A percentile compares a stretch with the other conserved stretches of the same genome.
These are phyloP conservation scores for Botryobasidium botryosum DNA, from an alignment of 768 basidiomycete genomes.

Conservation along the genomic window DNA sequence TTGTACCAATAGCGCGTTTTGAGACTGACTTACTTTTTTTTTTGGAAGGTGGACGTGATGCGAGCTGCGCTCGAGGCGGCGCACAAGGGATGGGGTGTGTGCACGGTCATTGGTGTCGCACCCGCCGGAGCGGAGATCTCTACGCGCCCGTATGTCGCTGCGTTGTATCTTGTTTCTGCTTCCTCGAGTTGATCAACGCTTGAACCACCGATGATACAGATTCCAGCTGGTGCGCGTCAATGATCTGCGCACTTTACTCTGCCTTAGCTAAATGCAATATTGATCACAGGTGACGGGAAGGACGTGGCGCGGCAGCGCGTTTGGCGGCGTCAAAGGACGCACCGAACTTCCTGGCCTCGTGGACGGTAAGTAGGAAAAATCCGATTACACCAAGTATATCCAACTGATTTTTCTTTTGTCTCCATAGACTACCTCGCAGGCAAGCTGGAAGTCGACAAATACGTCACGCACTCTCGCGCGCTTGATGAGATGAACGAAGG, in stretches of 20 bases:
- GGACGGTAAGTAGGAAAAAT: conserved; percentile 29
- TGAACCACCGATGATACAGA: conserved; percentile 1
- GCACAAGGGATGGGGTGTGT: conserved; percentile 98
- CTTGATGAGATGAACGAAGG: conserved; percentile 68
- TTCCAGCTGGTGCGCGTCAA: conserved; percentile 13
- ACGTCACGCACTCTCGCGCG: conserved; percentile 73
- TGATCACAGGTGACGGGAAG: conserved; percentile 48
- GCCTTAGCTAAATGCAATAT: too few relatives aligned
- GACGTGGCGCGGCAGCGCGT: conserved; percentile 88
- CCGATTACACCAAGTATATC: background rate
- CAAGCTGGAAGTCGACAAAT: conserved; percentile 83
- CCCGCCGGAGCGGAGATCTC: conserved; percentile 92
- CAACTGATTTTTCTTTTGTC: conserved; percentile 12
- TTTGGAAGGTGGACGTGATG: conserved; percentile 68
- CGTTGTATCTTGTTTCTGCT: background rate
- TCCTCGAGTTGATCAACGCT: background rate
- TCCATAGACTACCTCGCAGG: conserved; percentile 78
- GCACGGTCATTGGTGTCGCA: conserved; percentile 90
- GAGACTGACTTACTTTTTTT: conserved; percentile 1
- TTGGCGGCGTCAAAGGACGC: conserved; percentile 95
- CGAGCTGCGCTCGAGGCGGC: conserved; percentile 92
- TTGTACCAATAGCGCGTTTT: background rate
- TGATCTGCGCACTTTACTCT: too few relatives aligned
- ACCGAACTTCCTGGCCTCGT: conserved; percentile 91
- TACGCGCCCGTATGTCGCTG: conserved; percentile 56